Base-by-base conservation (phyloP, 129 eudicot species). In the Kitagawia praeruptora region DNA sequence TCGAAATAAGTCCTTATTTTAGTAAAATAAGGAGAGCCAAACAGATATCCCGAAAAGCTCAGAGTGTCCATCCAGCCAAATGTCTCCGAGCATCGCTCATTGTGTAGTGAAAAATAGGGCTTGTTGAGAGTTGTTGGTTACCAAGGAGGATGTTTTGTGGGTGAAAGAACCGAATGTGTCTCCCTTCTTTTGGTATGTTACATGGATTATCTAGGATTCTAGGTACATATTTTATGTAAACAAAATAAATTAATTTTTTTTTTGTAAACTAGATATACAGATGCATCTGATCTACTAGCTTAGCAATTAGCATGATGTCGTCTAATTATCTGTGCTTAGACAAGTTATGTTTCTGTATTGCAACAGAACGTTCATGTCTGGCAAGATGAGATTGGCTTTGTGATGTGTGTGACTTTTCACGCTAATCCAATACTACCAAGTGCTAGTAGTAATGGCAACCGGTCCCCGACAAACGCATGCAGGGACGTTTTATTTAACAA, bases 231-330 rank as follows among this genome's bases (percentile, higher is more conserved):
- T 6, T 42, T 42, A 42, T 42, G 46, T 42, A 42, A 42, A 42
- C 46, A 8, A 42, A 42, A 6, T 42, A 7, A 42, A 6, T 42
- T 42, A 42, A 42, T 0, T 42, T 42, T 0, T 7, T 6, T 42
- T 34, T 34, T 34, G 10, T 42, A 11, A 6, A 0, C 13, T 9
- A 6, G 40, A 9, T 25, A 9, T 13, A 10, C 4, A 2, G 71
- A 64, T 64, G 71, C 70, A 63, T 63, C 70, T n/a, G 34, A 58
- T 58, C 58, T 58, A 58, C 46, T 42, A 8, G 69, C 69, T 25
- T 34, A n/a, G 34, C 34, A 4, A 21, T 5, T 46, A 51, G 18
- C 58, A 51, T n/a, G 34, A 8, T 23, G 28, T n/a, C 66, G 28
- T n/a, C 66, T 56, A 21, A 56, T 56, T 56, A 23, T 56, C 66